Conservation (phyloP, 139 green algal genomes). For the Chlorella sp. region DNA sequence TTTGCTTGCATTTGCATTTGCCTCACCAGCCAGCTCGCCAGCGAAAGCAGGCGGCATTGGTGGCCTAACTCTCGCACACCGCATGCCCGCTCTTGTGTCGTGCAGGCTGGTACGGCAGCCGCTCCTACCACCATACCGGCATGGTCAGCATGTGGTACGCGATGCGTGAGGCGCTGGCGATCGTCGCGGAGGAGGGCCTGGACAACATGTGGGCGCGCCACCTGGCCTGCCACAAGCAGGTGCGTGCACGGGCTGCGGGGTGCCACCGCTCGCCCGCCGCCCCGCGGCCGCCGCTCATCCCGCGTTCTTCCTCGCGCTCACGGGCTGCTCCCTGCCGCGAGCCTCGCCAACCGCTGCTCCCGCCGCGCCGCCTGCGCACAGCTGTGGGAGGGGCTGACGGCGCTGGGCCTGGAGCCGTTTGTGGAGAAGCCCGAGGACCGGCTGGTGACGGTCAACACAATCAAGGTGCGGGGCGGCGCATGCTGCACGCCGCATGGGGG, state of each 20-base stretch:
- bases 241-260: no score
- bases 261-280: no score
- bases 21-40: no score
- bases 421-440: slow-evolving; percentile 74
- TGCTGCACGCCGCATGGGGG: background rate
- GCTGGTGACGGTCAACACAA: slow-evolving; percentile 91
- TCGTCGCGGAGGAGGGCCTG: slow-evolving; percentile 78
- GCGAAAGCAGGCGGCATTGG: background rate
- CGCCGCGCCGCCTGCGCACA: slow-evolving; percentile 30
- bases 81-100: no score
- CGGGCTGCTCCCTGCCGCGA: no score
- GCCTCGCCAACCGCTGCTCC: no score
- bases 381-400: slow-evolving; percentile 80
- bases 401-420: slow-evolving; percentile 80
- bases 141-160: slow-evolving; percentile 82
- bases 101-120: slow-evolving; percentile 5
- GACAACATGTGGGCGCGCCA: slow-evolving; percentile 67
- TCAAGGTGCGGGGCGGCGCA: slow-evolving; percentile 58
- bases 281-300: no score
- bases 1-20: background rate
- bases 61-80: background rate
- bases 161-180: slow-evolving; percentile 84
- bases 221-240: slow-evolving; percentile 56
- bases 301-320: no score
- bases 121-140: slow-evolving; percentile 36